phyloP scores from a whole-genome alignment of 441 rosid genomes.

The Capsella rubella region DNA sequence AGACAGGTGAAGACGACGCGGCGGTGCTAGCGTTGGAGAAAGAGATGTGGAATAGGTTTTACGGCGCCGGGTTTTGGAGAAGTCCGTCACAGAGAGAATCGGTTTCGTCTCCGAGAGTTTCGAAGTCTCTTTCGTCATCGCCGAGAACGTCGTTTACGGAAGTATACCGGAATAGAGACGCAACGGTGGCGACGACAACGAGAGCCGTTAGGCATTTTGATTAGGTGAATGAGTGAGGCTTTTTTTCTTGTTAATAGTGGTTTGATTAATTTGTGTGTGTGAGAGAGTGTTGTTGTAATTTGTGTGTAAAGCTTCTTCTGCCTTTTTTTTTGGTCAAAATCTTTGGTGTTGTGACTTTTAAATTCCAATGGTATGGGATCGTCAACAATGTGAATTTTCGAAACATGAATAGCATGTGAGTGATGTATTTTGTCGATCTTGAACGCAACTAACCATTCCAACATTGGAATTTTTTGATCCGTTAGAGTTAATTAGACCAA shows the following conservation, averaged over 20 bases:
- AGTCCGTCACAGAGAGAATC: slow-evolving; percentile 75
- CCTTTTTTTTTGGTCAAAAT: not conserved
- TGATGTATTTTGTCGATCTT: not conserved
- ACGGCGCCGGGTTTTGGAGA: slow-evolving; percentile 76
- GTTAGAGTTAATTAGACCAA: not conserved
- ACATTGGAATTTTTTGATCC: not conserved
- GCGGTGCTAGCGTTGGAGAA: slow-evolving; percentile 65
- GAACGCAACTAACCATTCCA: not conserved
- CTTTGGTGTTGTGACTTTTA: slow-evolving; percentile 23
- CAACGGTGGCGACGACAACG: slow-evolving; percentile 27
- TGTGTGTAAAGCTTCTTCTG: not conserved
- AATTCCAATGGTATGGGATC: slow-evolving; percentile 23
- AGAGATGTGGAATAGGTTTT: slow-evolving; percentile 79
- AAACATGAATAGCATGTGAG: not conserved
- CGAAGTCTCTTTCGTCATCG: slow-evolving; percentile 32
- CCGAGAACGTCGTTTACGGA: slow-evolving; percentile 39
- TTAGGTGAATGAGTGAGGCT: not conserved
- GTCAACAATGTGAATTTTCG: slow-evolving; percentile 16
- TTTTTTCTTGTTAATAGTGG: slow-evolving; percentile 25
- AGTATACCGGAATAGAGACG: slow-evolving; percentile 10
- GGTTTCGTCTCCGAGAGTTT: slow-evolving; percentile 29
- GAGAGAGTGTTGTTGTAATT: not conserved
- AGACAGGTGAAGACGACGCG: slow-evolving; percentile 51
- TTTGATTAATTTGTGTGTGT: not conserved
- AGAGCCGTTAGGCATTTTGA: slow-evolving; percentile 38